Conservation (phyloP, 2,329 filamentous ascomycete species). For the Basipetospora chlamydospora region DNA sequence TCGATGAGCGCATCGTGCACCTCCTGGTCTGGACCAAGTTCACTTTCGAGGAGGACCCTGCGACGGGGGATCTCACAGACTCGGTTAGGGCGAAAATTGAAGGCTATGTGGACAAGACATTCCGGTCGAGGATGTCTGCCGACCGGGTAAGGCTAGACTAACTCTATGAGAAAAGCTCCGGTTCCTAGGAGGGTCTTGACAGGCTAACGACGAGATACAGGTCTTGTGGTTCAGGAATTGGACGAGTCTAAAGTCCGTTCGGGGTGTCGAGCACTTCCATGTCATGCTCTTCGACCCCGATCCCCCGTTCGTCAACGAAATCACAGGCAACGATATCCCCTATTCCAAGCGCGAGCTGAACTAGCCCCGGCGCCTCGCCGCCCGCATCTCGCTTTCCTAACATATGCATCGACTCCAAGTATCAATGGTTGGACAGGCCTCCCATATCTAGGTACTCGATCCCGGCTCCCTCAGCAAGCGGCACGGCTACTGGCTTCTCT, state of each 20-base stretch:
- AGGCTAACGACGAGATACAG: slow-evolving; percentile 11
- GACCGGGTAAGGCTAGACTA: slow-evolving; percentile 33
- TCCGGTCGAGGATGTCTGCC: slow-evolving; percentile 36
- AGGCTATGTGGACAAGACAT: slow-evolving; percentile 52
- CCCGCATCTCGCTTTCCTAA: background rate
- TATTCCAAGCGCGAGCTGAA: slow-evolving; percentile 31
- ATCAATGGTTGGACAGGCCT: background rate
- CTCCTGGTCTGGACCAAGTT: slow-evolving; percentile 93
- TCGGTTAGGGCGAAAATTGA: slow-evolving; percentile 51
- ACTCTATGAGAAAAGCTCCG: background rate
- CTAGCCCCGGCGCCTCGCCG: too few species aligned
- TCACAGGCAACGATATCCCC: slow-evolving; percentile 64
- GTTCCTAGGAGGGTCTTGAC: too few species aligned
- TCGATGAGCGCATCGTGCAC: slow-evolving; percentile 66
- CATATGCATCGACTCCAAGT: too few species aligned
- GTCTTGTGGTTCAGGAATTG: slow-evolving; percentile 53
- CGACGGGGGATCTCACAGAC: slow-evolving; percentile 52
- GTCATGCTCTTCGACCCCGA: slow-evolving; percentile 78
- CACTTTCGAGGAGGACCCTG: slow-evolving; percentile 51
- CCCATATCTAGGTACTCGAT: slow-evolving; percentile 38
- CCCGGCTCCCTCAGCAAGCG: slow-evolving; percentile 54
- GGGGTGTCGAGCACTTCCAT: slow-evolving; percentile 86
- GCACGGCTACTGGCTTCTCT: slow-evolving; percentile 61
- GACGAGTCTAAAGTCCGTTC: slow-evolving; percentile 68
- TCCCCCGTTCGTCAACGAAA: slow-evolving; percentile 47